Base-by-base conservation (phyloP, 2,329 filamentous ascomycete genomes). In the Aspergillus tamarii region DNA sequence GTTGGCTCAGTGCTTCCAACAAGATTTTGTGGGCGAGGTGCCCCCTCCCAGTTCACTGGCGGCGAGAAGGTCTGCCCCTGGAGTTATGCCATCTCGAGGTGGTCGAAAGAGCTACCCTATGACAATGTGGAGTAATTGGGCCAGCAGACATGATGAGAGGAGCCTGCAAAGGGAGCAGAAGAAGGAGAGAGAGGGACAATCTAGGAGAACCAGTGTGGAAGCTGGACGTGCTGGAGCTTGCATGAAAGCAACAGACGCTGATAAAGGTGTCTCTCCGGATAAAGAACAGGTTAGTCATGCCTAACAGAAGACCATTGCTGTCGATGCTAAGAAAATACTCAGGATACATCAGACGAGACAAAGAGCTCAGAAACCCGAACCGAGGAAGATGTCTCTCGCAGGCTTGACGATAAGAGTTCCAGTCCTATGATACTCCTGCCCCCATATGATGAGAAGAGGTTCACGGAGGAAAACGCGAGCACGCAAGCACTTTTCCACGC, bases 1-100 rank as follows among this genome's bases (percentile, higher is more conserved):
- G 66, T 87, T 94, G 77, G 83, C 84, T 0, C 83, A 84, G 53
- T 92, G 92, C 0, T 94, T 92, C 67, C 86, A 60, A 19, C 36
- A 91, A 57, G 84, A 87, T 0, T 92, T 93, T 67, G 86, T 86
- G 1, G 91, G 88, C 0, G 94, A 98, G 74, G 82, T 81, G 0
- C 94, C 95, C 1, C 94, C 95, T 1, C 91, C 93, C 0, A 93
- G 91, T 50, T 93, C 95, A 0, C 80, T 97, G 11, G 93, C 91
- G 1, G 91, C 91, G 0, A 83, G 92, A 62, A 84, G 89, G 36
- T 68, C 70, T 12, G 75, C 74, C 14, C 74, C 73, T 9, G 76
- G 72, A 2, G 70, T 76, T 4, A 58, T 75, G 36, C 72, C 73
- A 19, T 66, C 71, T 23, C 69, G 69, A 23, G 69, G 65, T 12